Evolutionary conservation across 768 basidiomycete genomes (phyloP).

Genomic region (Termitomyces sp.): DNA sequence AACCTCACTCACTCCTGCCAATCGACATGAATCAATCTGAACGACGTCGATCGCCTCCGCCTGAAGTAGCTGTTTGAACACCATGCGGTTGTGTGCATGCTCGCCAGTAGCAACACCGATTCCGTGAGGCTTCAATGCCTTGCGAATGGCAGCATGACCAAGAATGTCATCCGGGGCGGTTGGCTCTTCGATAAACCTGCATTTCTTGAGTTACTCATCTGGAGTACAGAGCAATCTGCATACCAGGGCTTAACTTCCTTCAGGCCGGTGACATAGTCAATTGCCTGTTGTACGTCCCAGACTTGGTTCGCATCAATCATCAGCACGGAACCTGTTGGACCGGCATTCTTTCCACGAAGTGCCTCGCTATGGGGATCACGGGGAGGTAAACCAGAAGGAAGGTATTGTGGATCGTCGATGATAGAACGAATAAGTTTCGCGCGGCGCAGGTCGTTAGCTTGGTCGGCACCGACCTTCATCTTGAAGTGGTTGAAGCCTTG

Average conservation of each 20-base stretch:
- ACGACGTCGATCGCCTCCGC: conserved; percentile 91
- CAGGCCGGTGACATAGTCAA: conserved; percentile 84
- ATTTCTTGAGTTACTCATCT: not conserved
- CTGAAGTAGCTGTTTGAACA: conserved; percentile 94
- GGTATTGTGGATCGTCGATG: conserved; percentile 88
- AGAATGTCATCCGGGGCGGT: conserved; percentile 91
- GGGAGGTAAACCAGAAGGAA: conserved; percentile 55
- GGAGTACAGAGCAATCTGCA: not conserved
- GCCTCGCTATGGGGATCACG: conserved; percentile 61
- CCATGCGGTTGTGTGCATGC: conserved; percentile 91
- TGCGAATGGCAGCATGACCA: conserved; percentile 78
- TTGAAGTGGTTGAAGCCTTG: conserved; percentile 98
- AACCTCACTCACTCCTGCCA: conserved; percentile 94
- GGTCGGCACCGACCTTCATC: conserved; percentile 93
- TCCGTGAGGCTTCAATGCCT: conserved; percentile 69
- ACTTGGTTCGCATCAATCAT: conserved; percentile 99
- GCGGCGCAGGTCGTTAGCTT: conserved; percentile 79
- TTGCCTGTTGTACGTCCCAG: conserved; percentile 91
- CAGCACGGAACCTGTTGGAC: conserved; percentile 88
- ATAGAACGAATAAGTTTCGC: conserved; percentile 89
- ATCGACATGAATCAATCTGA: conserved; percentile 92
- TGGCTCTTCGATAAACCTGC: conserved; percentile 91
- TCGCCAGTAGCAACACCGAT: conserved; percentile 95
- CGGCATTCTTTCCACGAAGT: conserved; percentile 87
- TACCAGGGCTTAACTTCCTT: conserved; percentile 85